Base-by-base conservation (phyloP, 2,329 filamentous ascomycete genomes). In the Rutstroemia sp. region DNA sequence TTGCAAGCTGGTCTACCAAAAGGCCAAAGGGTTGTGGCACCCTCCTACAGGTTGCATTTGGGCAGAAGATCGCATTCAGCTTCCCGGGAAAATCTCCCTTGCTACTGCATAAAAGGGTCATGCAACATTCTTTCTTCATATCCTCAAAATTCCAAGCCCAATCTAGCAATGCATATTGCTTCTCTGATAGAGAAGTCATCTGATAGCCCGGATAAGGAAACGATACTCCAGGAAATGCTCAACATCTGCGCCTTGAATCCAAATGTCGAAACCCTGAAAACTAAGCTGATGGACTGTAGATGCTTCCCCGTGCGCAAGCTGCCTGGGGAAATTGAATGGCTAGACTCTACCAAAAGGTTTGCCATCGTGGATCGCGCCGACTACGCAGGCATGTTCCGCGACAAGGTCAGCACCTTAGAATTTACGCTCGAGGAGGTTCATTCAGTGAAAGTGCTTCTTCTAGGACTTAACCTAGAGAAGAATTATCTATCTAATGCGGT, bases 401-500 rank as follows among this genome's bases (percentile, higher is more conserved):
- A 39, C n/a, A 48, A 48, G 17, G 21, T 55, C 17, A 48, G 5
- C 4, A 39, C 42, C 17, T 45, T 55, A 5, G 52, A 55, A 16
- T 48, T 48, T 23, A 16, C 44, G 6, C 30, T 55, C 4, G 44
- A 48, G 46, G 52, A 55, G 49, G 44, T 55, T 4, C 52, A 30
- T 48, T 21, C 36, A 12, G 23, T 46, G 8, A 21, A 46, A 21
- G 10, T 21, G 23, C 5, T 46, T 23, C 42, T 46, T 7, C 5
- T 21, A 21, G 42, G 16, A 7, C 17, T 46, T 10, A 17, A 17
- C 4, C n/a, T 46, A 5, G n/a, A 46, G 12, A 14, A 23, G 5
- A 46, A 14, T 2, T 46, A 46, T 19, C 19, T 17, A 42, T 42
- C 39, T 17, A 42, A 42, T n/a, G 6, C 9, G 9, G 17, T 16